These are phyloP conservation scores for Calcarisporium arbuscula DNA, from an alignment of 2,329 filamentous ascomycete species.

Conservation along the genomic window DNA sequence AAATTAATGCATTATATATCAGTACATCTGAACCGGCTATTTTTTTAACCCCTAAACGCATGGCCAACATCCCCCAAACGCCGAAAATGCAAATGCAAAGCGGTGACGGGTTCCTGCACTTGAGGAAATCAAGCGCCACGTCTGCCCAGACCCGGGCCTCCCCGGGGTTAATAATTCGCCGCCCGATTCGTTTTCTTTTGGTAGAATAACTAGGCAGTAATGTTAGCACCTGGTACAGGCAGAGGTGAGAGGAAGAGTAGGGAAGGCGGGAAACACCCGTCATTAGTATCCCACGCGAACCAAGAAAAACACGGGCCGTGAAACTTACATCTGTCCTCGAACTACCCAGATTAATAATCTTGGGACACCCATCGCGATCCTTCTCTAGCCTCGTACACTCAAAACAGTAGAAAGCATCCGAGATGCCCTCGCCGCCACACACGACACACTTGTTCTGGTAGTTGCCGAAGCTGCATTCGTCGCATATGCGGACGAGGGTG, in stretches of 20 bases:
- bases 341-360: slow-evolving; percentile 97
- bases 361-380: slow-evolving; percentile 93
- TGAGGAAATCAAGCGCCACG: too few species aligned
- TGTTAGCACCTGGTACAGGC: slow-evolving; percentile 19
- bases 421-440: slow-evolving; percentile 96
- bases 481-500: slow-evolving; percentile 95
- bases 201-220: slow-evolving; percentile 49
- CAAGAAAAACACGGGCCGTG: neutral
- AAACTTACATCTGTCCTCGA: slow-evolving; percentile 79
- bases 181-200: slow-evolving; percentile 62
- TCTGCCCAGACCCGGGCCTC: slow-evolving; percentile 44
- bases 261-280: neutral
- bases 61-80: slow-evolving; percentile 9
- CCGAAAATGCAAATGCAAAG: too few species aligned
- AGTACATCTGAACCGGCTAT: too few species aligned
- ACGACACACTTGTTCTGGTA: slow-evolving; percentile 99
- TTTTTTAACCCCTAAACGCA: too few species aligned
- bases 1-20: too few species aligned
- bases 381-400: slow-evolving; percentile 97
- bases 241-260: slow-evolving; percentile 32
- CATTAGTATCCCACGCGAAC: too few species aligned
- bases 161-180: slow-evolving; percentile 44
- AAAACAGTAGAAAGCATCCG: slow-evolving; percentile 98
- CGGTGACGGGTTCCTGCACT: too few species aligned
- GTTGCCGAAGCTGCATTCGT: slow-evolving; percentile 99